Conservation (phyloP, 2,329 filamentous ascomycete species). For the Penicillium sp. region DNA sequence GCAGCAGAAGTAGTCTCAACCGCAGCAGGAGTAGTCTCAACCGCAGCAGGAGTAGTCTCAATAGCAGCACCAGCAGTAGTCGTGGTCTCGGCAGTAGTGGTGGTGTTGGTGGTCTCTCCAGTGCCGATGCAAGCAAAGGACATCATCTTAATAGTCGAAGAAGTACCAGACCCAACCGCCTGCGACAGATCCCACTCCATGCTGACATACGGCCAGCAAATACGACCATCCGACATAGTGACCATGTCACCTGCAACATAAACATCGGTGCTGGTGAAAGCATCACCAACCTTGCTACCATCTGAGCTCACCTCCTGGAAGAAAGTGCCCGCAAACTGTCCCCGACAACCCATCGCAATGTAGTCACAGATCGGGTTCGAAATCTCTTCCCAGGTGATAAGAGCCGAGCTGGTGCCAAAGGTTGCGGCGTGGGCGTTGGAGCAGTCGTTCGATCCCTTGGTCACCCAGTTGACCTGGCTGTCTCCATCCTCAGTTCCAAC, state of each 20-base stretch:
- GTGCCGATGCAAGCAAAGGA: slow-evolving; percentile 24
- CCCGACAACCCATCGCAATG: slow-evolving; percentile 60
- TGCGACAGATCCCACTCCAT: slow-evolving; percentile 44
- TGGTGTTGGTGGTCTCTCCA: neutral
- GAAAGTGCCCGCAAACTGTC: slow-evolving; percentile 59
- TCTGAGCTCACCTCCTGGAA: slow-evolving; percentile 58
- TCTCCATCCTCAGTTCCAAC: slow-evolving; percentile 57
- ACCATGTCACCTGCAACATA: slow-evolving; percentile 65
- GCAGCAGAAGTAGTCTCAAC: too few relatives aligned
- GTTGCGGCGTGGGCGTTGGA: slow-evolving; percentile 60
- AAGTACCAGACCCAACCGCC: slow-evolving; percentile 17
- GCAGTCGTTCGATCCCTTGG: slow-evolving; percentile 52
- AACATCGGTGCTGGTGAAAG: slow-evolving; percentile 53
- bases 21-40: neutral
- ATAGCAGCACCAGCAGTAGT: neutral
- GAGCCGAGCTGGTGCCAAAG: slow-evolving; percentile 53
- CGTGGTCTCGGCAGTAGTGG: neutral
- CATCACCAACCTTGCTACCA: slow-evolving; percentile 54
- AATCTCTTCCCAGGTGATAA: slow-evolving; percentile 64
- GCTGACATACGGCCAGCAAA: slow-evolving; percentile 54
- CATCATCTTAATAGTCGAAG: slow-evolving; percentile 22
- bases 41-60: neutral
- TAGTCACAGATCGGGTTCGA: slow-evolving; percentile 55
- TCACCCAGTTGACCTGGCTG: slow-evolving; percentile 62
- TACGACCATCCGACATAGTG: slow-evolving; percentile 50